phyloP scores from a whole-genome alignment of 345 rosid genomes.

The Iberis pinnata region DNA sequence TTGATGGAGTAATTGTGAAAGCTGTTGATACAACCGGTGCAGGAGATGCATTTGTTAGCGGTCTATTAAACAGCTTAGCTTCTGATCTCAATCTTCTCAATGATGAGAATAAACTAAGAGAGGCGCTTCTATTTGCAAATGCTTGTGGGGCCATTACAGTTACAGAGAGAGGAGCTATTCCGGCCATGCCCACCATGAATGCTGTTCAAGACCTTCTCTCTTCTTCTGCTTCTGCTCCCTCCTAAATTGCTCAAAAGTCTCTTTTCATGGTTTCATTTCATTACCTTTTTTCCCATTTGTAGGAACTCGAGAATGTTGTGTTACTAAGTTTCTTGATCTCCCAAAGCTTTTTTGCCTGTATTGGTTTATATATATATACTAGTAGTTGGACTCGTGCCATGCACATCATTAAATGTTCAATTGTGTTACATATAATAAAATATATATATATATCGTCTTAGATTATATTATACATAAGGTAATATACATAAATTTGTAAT shows the following conservation, averaged over 20 bases:
- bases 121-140: slow-evolving; percentile 72
- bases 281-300: slow-evolving; percentile 1
- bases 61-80: slow-evolving; percentile 53
- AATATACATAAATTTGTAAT: no score
- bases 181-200: slow-evolving; percentile 73
- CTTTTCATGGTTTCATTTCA: neutral
- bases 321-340: no score
- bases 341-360: no score
- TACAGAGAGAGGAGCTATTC: slow-evolving; percentile 91
- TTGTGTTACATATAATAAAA: no score
- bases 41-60: slow-evolving; percentile 79
- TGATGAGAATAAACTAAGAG: slow-evolving; percentile 69
- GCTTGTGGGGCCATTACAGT: slow-evolving; percentile 85
- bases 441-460: no score
- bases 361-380: no score
- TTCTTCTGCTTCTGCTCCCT: slow-evolving; percentile 14
- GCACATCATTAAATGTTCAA: no score
- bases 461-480: no score
- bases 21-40: slow-evolving; percentile 82
- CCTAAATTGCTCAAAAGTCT: slow-evolving; percentile 11
- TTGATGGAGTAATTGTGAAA: slow-evolving; percentile 55
- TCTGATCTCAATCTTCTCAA: slow-evolving; percentile 40
- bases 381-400: no score
- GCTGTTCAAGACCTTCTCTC: slow-evolving; percentile 50
- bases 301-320: slow-evolving; percentile 29